Evolutionary conservation across 1,139 yeast genomes (phyloP).

Genomic region (Meyerozyma carpophila): DNA sequence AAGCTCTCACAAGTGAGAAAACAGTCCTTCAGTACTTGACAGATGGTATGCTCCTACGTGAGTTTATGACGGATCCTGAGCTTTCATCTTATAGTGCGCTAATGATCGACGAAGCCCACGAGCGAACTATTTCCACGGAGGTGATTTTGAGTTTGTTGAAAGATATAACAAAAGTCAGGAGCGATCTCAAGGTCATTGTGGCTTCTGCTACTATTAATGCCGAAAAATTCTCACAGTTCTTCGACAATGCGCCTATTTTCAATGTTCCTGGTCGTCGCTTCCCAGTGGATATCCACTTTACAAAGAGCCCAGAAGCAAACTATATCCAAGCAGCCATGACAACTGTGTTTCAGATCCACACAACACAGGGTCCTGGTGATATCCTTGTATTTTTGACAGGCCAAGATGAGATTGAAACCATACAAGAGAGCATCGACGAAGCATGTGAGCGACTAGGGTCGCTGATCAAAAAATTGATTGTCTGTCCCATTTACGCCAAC

Average conservation of each 20-base stretch:
- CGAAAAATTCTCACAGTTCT: constrained; percentile 71
- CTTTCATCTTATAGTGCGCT: constrained; percentile 67
- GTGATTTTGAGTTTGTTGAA: constrained; percentile 78
- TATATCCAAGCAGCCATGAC: constrained; percentile 85
- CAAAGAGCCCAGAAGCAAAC: constrained; percentile 85
- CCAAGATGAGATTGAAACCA: constrained; percentile 86
- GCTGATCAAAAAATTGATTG: constrained; percentile 56
- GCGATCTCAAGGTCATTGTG: constrained; percentile 67
- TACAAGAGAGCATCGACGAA: constrained; percentile 67
- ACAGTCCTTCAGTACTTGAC: constrained; percentile 85
- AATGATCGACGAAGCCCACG: constrained; percentile 97
- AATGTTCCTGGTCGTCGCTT: constrained; percentile 85
- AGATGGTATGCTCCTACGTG: constrained; percentile 89
- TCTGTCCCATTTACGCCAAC: constrained; percentile 90
- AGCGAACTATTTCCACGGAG: constrained; percentile 89
- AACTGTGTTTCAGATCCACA: constrained; percentile 74
- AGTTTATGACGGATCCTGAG: constrained; percentile 72
- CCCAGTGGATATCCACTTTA: constrained; percentile 84
- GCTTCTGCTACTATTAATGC: constrained; percentile 97
- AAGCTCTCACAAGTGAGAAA: constrained; percentile 57
- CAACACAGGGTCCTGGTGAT: constrained; percentile 71
- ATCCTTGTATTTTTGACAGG: constrained; percentile 83
- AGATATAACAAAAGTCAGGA: constrained; percentile 57
- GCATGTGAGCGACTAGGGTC: constrained; percentile 61
- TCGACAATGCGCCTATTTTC: constrained; percentile 79